Percentiles rank a stretch among this genome's conserved stretches.
Conservation (phyloP, 2,329 filamentous ascomycete species). For the Shiraia sp. region DNA sequence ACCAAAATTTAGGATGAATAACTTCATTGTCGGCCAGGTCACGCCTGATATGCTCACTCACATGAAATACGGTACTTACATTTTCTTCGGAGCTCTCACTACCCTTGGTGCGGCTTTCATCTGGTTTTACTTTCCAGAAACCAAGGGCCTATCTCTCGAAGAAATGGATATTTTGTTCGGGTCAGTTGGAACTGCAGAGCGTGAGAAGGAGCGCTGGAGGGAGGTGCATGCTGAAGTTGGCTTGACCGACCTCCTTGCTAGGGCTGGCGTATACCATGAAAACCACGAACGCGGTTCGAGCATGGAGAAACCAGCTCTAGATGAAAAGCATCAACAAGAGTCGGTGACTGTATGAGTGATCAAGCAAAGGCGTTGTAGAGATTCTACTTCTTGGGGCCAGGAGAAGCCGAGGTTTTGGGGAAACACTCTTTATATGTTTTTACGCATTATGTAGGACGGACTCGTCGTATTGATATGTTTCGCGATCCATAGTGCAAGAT, state of each 20-base stretch:
- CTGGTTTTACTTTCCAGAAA: constrained; percentile 24
- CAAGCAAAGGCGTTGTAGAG: background rate
- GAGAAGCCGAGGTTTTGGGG: no score
- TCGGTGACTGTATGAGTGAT: constrained; percentile 5
- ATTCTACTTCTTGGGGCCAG: background rate
- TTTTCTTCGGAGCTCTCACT: constrained; percentile 43
- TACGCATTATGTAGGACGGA: no score
- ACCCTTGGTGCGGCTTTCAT: constrained; percentile 12
- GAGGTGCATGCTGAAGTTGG: constrained; percentile 74
- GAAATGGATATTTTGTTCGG: constrained; percentile 25
- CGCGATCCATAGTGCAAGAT: no score
- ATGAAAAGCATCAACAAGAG: constrained; percentile 9
- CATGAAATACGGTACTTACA: constrained; percentile 44
- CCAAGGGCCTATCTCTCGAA: constrained; percentile 24
- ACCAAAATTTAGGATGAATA: constrained; percentile 25
- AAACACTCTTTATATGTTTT: constrained; percentile 8
- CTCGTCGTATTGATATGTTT: no score
- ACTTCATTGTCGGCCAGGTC: constrained; percentile 45
- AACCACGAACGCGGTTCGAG: constrained; percentile 5
- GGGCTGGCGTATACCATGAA: constrained; percentile 17
- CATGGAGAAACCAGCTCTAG: constrained; percentile 20
- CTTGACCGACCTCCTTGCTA: constrained; percentile 47
- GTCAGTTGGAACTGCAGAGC: constrained; percentile 66
- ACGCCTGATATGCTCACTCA: constrained; percentile 39
- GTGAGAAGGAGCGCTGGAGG: constrained; percentile 72